Base-by-base conservation (phyloP, 441 rosid genomes). In the Brassica hybrid region DNA sequence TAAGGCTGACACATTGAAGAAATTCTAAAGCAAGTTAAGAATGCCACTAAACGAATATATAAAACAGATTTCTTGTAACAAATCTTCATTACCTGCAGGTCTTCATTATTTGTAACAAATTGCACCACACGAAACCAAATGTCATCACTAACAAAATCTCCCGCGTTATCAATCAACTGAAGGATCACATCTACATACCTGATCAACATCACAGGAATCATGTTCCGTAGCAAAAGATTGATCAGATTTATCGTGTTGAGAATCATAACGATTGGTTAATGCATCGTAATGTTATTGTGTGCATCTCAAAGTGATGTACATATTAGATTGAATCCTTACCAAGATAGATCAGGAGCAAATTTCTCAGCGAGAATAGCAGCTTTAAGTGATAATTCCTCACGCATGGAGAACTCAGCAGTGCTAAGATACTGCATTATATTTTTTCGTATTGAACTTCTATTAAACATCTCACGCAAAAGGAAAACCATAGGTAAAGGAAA, bases 41-140 rank as follows among this genome's bases (percentile, higher is more conserved):
- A 50, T 60, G 71, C 23, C 50, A 52, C 54, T 48, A 68, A 74
- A 56, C 16, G 56, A 14, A 74, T 56, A 38, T 19, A 57, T 61
- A 58, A 41, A 71, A 56, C 21, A 50, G 16, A 66, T 27, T 30
- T 16, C 72, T 66, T 54, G 59, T 72, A 76, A 48, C 56, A 59
- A 69, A 71, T 68, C 70, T 71, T 60, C 65, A 75, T 77, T 84
- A 96, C 99, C 98, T 96, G 99, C 16, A 96, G 90, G 85, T 96
- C 98, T 77, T 96, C 98, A 17, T 96, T 96, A 85, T 96, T 96
- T 69, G 98, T 94, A 74, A 94, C 99, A 68, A 94, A 94, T 80
- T 96, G 99, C 69, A 96, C 98, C 74, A 96, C 97, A 72, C 98
- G 98, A 76, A 96, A 96, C 99, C 99, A 96, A 81, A 96, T 92